These are phyloP conservation scores for Diaporthe ilicicola DNA, from an alignment of 2,329 filamentous ascomycete genomes.

Conservation along the genomic window DNA sequence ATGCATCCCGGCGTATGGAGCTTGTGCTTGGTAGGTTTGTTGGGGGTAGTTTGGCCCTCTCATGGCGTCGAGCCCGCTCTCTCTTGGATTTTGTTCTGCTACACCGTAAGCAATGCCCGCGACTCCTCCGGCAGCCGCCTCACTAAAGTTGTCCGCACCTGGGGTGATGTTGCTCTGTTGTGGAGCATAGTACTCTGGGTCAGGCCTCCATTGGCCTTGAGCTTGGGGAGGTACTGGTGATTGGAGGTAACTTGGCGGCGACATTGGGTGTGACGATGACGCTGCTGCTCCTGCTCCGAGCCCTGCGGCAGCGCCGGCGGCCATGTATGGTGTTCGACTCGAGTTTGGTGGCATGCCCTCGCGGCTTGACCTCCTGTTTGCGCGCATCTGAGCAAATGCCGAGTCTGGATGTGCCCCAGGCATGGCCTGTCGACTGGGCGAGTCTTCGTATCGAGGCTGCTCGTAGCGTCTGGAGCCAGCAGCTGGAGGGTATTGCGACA, in stretches of 20 bases:
- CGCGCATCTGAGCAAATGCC: conserved; percentile 44
- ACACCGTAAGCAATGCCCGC: conserved; percentile 73
- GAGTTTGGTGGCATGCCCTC: conserved; percentile 35
- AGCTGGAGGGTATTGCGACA: conserved; percentile 18
- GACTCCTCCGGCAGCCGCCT: conserved; percentile 70
- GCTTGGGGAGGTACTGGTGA: conserved; percentile 36
- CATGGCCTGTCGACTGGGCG: conserved; percentile 31
- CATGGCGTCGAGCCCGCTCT: conserved; percentile 72
- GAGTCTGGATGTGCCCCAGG: conserved; percentile 49
- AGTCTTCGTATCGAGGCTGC: conserved; percentile 13
- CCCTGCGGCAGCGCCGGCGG: conserved; percentile 37
- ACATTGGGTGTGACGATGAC: conserved; percentile 34
- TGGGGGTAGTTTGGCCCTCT: conserved; percentile 47
- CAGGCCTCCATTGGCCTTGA: conserved; percentile 37
- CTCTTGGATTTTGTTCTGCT: conserved; percentile 69
- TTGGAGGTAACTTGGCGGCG: conserved; percentile 42
- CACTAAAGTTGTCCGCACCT: conserved; percentile 73
- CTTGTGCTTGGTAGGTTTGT: conserved; percentile 39
- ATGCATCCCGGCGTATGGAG: conserved; percentile 29
- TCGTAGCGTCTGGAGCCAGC: conserved; percentile 25
- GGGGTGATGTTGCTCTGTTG: conserved; percentile 59
- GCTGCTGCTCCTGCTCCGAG: conserved; percentile 35
- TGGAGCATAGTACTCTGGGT: conserved; percentile 39
- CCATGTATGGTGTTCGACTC: conserved; percentile 34
- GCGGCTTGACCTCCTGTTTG: conserved; percentile 45